Evolutionary conservation across 495 filamentous ascomycete species (phyloP), one percentile per base, ranked within the genome.

Genomic region (Annulohypoxylon moriforme): DNA sequence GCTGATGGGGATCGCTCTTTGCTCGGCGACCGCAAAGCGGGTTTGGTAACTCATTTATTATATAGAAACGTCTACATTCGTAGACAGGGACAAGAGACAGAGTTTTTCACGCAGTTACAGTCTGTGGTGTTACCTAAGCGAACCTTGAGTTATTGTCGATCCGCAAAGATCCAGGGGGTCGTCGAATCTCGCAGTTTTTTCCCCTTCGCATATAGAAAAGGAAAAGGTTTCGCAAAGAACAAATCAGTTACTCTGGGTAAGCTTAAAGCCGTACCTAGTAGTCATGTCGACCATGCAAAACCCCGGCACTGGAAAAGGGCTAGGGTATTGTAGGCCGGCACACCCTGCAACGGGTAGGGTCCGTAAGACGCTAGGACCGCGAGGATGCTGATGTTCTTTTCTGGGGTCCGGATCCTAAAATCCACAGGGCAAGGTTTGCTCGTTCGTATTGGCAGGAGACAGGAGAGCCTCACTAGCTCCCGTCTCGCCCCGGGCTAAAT

Each of bases 281-380:
- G 52, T 24, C 25, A 53, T 53, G 25, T 33, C 16, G 25, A n/a
- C 49, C 10, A 55, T 55, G 56, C 24, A 59, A 59, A 59, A 20
- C 56, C 56, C 56, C 16, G 16, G 56, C 24, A 59, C 3, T 25
- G n/a, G 22, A 27, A 59, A 44, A 9, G 56, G 33, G 20, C 24
- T 8, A 25, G 22, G 56, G 40, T 59, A 8, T 13, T 36, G 56
- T 44, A 1, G 22, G n/a, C 34, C 36, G 36, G 36, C 36, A 40
- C 36, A 40, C 36, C 36, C 56, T 59, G 56, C 56, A 59, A 44
- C 34, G 34, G 36, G 22, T 7, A 59, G 36, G 36, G 56, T 59
- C 56, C 36, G 34, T 42, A 59, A 44, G 50, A 27, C 56, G 56
- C 56, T 42, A 42, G 34, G 56, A 59, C 56, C 56, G 22, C 24